A percentile compares a stretch with the other conserved stretches of the same genome.
These are phyloP conservation scores for Albugo candida DNA, from an alignment of 352 stramenopile genomes.

Conservation along the genomic window DNA sequence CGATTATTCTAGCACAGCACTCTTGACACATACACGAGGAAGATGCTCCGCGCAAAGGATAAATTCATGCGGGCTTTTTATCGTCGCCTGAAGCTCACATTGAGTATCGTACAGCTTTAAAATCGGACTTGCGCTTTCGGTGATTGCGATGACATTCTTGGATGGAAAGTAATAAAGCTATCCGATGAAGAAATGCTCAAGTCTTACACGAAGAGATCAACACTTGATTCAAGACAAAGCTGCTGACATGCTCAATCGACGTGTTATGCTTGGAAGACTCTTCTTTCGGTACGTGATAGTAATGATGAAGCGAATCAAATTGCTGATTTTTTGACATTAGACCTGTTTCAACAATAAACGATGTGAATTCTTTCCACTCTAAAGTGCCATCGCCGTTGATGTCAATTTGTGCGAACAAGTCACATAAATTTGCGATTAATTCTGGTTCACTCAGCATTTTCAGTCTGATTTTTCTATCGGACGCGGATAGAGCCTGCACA, in stretches of 20 bases:
- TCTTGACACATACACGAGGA: conserved; percentile 14
- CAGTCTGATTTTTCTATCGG: conserved; percentile 43
- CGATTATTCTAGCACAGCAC: not conserved
- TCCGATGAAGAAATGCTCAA: too few species aligned
- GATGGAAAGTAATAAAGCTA: conserved; percentile 67
- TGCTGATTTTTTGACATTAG: conserved; percentile 65
- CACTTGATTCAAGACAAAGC: not conserved
- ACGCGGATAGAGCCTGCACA: conserved; percentile 28
- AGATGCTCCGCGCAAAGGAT: conserved; percentile 66
- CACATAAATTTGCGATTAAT: conserved; percentile 68
- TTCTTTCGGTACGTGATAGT: conserved; percentile 56
- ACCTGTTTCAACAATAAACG: conserved; percentile 79
- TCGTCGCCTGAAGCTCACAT: conserved; percentile 38
- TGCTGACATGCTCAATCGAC: conserved; percentile 42
- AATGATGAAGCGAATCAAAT: conserved; percentile 74
- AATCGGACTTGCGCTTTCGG: conserved; percentile 51
- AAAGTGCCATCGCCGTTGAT: conserved; percentile 83
- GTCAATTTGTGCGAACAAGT: conserved; percentile 83
- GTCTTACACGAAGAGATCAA: not conserved
- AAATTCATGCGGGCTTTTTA: conserved; percentile 48
- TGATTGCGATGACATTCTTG: conserved; percentile 41
- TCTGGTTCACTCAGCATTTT: conserved; percentile 43
- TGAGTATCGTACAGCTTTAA: conserved; percentile 73
- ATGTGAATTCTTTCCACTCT: conserved; percentile 86
- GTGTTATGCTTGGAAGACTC: conserved; percentile 75